Conservation (phyloP, 2,329 filamentous ascomycete species). For the Fonsecaea multimorphosa region DNA sequence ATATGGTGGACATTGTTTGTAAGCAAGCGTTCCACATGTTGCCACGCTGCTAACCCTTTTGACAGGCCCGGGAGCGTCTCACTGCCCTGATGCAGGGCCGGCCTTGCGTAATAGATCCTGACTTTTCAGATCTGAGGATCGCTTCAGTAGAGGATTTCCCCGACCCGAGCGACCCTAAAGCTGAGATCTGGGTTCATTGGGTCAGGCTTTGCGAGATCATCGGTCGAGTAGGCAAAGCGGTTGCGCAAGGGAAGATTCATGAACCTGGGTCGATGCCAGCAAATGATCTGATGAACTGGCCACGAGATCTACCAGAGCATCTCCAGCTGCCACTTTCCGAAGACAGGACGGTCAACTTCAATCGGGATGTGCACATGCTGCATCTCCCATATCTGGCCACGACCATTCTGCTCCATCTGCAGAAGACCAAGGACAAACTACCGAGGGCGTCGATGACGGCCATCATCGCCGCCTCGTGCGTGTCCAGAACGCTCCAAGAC, state of each 20-base stretch:
- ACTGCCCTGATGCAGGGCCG: conserved; percentile 54
- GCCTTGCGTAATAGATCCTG: conserved; percentile 52
- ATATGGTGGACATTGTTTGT: conserved; percentile 53
- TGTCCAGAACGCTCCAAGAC: conserved; percentile 49
- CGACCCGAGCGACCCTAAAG: conserved; percentile 41
- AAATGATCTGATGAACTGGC: conserved; percentile 47
- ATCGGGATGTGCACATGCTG: conserved; percentile 51
- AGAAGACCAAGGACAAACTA: neutral
- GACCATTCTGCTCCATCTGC: conserved; percentile 12
- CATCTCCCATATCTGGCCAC: conserved; percentile 49
- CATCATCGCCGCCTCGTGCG: conserved; percentile 47
- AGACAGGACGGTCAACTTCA: conserved; percentile 44
- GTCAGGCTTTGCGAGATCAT: conserved; percentile 51
- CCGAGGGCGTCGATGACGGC: conserved; percentile 9
- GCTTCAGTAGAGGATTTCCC: conserved; percentile 50
- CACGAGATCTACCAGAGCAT: conserved; percentile 44
- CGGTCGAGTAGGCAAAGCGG: conserved; percentile 48
- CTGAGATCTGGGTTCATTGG: conserved; percentile 52
- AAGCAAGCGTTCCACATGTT: neutral
- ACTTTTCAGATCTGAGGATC: conserved; percentile 50
- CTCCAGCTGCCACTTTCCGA: conserved; percentile 45
- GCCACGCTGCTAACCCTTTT: neutral
- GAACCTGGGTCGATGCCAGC: conserved; percentile 41
- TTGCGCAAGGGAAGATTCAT: conserved; percentile 41
- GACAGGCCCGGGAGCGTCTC: conserved; percentile 46